These are phyloP conservation scores for Malania oleifera DNA, from an alignment of 164 flowering plant species.

Conservation along the genomic window DNA sequence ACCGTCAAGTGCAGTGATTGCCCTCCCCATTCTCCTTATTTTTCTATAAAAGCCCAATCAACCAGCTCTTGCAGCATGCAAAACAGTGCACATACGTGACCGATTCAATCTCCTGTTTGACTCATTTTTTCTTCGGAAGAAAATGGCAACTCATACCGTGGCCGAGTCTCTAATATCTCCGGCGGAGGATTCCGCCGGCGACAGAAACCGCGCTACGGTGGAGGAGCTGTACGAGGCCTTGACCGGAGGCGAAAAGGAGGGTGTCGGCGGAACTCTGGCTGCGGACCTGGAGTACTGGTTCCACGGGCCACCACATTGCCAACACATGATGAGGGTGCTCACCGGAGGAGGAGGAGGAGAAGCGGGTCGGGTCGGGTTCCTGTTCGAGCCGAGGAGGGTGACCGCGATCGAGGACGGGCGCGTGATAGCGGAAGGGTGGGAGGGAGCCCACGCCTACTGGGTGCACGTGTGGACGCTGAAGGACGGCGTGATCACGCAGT, in stretches of 20 bases:
- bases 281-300: constrained; percentile 85
- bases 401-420: constrained; percentile 42
- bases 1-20: too few species aligned
- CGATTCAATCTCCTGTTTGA: too few species aligned
- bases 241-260: constrained; percentile 23
- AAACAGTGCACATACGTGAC: too few species aligned
- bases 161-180: not conserved
- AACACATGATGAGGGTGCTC: constrained; percentile 77
- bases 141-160: not conserved
- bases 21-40: not conserved
- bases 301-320: constrained; percentile 76
- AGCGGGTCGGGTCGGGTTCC: constrained; percentile 30
- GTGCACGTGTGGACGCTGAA: constrained; percentile 84
- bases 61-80: not conserved
- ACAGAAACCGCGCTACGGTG: constrained; percentile 24
- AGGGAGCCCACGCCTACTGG: constrained; percentile 72
- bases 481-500: constrained; percentile 54
- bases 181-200: not conserved
- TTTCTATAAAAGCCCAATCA: constrained; percentile 7
- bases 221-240: constrained; percentile 46
- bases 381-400: constrained; percentile 53
- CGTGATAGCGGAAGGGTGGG: constrained; percentile 85
- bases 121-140: too few species aligned
- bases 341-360: constrained; percentile 57
- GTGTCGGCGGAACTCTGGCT: constrained; percentile 34